Base-by-base conservation (phyloP, 768 basidiomycete species). In the Cystobasidium onofrii region DNA sequence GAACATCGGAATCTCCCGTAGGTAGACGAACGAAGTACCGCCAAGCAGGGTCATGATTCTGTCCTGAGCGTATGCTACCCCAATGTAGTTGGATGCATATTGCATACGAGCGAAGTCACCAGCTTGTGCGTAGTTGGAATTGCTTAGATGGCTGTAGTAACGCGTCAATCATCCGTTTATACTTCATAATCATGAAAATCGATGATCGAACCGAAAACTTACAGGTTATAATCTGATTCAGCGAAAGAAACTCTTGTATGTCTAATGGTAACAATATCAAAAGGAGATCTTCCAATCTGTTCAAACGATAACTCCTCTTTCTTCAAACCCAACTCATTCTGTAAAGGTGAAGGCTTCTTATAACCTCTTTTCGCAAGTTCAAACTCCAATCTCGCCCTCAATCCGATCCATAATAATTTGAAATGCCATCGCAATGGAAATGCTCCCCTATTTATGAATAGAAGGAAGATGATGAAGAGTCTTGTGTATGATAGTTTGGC, bases 171-270 rank as follows among this genome's bases (percentile, higher is more conserved):
- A 39, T 66, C 64, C 13, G 34, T 31, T 18, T 25, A 7, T 64
- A 31, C 20, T 9, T 17, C 27, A 23, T 17, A 10, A 34, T 64
- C n/a, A n/a, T 39, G 7, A 39, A 23, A 6, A 18, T 27, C 13
- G 33, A 20, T 33, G 63, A 43, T 29, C 31, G 50, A 33, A 29
- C 3, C 3, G 25, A 4, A 7, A 64, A 50, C 69, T 27, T n/a
- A 71, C 69, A 71, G 69, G 36, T 71, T 71, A 34, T 71, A 71
- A 44, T 71, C 69, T 7, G 69, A 71, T 43, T 71, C 69, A 27
- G 69, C 69, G 54, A 71, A 71, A 2, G 69, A 71, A 9, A 71
- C 69, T 36, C 55, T 55, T 2, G 52, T 71, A n/a, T 71, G 52
- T 31, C 69, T 23, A 10, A 36, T 25, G 15, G 69, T 60, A 36